Conservation (phyloP, 495 filamentous ascomycete genomes). For the Copromyces sp. region DNA sequence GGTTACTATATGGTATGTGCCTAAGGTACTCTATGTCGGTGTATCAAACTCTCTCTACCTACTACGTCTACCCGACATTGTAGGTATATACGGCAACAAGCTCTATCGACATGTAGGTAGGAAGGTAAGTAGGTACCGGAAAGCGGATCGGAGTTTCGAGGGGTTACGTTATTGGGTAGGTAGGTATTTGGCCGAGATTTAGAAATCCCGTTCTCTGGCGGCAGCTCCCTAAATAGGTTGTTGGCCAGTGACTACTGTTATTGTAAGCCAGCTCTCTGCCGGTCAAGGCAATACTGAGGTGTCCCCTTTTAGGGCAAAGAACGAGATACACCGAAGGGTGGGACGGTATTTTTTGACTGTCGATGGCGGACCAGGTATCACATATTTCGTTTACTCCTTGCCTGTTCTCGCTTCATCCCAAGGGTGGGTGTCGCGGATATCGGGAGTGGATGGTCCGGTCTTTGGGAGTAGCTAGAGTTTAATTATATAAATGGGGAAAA, state of each 20-base stretch:
- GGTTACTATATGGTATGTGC: no score
- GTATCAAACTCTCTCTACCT: no score
- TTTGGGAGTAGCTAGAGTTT: neutral
- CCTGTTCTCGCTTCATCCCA: neutral
- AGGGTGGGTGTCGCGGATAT: neutral
- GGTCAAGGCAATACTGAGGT: no score
- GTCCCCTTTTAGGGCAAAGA: no score
- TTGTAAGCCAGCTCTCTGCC: no score
- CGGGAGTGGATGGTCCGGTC: neutral
- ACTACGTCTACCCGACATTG: no score
- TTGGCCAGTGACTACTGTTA: neutral
- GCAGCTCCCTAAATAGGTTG: neutral
- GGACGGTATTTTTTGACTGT: no score
- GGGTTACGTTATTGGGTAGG: neutral
- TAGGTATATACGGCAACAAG: neutral
- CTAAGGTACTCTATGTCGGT: no score
- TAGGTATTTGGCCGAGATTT: neutral
- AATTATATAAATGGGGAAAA: neutral
- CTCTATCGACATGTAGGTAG: neutral
- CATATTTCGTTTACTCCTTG: neutral
- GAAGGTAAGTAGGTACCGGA: neutral
- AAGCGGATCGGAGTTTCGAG: neutral
- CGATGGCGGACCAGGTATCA: no score
- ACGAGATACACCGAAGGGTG: no score
- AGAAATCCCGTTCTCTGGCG: neutral